Evolutionary conservation across 2,329 filamentous ascomycete species (phyloP).

Genomic region (Aspergillus sp.): DNA sequence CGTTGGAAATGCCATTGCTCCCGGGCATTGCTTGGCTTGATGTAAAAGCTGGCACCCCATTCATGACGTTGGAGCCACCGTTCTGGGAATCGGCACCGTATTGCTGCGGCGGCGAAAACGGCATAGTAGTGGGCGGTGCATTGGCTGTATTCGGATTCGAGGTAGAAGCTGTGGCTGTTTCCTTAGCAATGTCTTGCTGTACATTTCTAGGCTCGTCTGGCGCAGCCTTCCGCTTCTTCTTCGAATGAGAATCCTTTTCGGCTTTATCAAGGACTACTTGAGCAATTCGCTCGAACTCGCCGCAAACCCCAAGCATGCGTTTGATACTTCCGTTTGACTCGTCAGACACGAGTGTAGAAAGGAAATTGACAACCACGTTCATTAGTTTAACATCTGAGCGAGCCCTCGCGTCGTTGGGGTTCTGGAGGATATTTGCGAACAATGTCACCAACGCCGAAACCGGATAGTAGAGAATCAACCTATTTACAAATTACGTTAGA

Average conservation of each 20-base stretch:
- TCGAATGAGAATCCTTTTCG: constrained; percentile 76
- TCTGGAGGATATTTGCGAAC: constrained; percentile 95
- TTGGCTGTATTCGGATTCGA: constrained; percentile 29
- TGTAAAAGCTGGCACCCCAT: constrained; percentile 24
- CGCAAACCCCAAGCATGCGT: constrained; percentile 88
- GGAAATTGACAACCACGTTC: constrained; percentile 87
- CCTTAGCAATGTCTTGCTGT: constrained; percentile 21
- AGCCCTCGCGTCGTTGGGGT: constrained; percentile 84
- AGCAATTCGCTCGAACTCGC: constrained; percentile 95
- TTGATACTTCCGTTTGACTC: constrained; percentile 87
- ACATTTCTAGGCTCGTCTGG: constrained; percentile 45
- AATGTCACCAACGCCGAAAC: constrained; percentile 92
- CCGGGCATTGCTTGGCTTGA: constrained; percentile 24
- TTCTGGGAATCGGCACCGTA: constrained; percentile 24
- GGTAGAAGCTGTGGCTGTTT: constrained; percentile 14
- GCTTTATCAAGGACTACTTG: constrained; percentile 87
- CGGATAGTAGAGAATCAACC: constrained; percentile 93
- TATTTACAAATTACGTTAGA: constrained; percentile 31
- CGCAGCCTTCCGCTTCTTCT: constrained; percentile 80
- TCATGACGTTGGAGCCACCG: constrained; percentile 17
- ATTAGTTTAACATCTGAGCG: constrained; percentile 87
- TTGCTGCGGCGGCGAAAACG: constrained; percentile 28
- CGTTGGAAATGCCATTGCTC: constrained; percentile 21
- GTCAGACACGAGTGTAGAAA: constrained; percentile 85
- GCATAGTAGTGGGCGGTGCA: constrained; percentile 17